These are phyloP conservation scores for Lecanicillium sp. DNA, from an alignment of 2,329 filamentous ascomycete genomes.

Conservation along the genomic window DNA sequence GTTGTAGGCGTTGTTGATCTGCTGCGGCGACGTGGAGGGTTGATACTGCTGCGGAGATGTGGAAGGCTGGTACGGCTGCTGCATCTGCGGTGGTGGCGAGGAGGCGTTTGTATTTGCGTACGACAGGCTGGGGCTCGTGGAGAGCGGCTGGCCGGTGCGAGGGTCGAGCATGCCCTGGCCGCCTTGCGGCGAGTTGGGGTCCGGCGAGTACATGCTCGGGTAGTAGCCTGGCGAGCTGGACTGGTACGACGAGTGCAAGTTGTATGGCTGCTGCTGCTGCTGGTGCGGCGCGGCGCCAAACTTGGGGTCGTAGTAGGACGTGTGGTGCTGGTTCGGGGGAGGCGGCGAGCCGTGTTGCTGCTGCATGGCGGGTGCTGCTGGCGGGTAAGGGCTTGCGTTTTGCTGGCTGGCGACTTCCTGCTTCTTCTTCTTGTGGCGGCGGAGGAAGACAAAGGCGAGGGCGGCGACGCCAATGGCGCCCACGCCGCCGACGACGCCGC, in stretches of 20 bases:
- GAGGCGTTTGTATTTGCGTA: background rate
- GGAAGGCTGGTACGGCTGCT: slow-evolving; percentile 5
- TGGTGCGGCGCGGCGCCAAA: slow-evolving; percentile 2
- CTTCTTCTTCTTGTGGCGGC: slow-evolving; percentile 22
- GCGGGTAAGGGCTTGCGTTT: slow-evolving; percentile 6
- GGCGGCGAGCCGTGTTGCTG: slow-evolving; percentile 1
- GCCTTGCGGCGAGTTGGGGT: slow-evolving; percentile 3
- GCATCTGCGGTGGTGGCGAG: background rate
- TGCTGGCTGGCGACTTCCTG: no score
- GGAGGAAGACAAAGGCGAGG: slow-evolving; percentile 22
- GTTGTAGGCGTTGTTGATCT: slow-evolving; percentile 1
- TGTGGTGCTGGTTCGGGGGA: slow-evolving; percentile 1
- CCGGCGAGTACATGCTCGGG: slow-evolving; percentile 1
- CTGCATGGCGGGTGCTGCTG: slow-evolving; percentile 10
- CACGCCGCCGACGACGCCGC: slow-evolving; percentile 29
- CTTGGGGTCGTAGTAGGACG: slow-evolving; percentile 5
- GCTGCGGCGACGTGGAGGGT: background rate
- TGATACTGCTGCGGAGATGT: slow-evolving; percentile 1
- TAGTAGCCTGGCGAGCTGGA: slow-evolving; percentile 1
- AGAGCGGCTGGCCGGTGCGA: slow-evolving; percentile 2
- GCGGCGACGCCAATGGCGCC: slow-evolving; percentile 22
- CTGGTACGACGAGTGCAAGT: slow-evolving; percentile 2
- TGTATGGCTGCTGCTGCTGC: background rate
- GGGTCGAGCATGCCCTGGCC: background rate
- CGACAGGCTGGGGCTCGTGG: slow-evolving; percentile 1